These are phyloP conservation scores for Nicotiana tabacum DNA, from an alignment of 257 asterid genomes.

Conservation along the genomic window DNA sequence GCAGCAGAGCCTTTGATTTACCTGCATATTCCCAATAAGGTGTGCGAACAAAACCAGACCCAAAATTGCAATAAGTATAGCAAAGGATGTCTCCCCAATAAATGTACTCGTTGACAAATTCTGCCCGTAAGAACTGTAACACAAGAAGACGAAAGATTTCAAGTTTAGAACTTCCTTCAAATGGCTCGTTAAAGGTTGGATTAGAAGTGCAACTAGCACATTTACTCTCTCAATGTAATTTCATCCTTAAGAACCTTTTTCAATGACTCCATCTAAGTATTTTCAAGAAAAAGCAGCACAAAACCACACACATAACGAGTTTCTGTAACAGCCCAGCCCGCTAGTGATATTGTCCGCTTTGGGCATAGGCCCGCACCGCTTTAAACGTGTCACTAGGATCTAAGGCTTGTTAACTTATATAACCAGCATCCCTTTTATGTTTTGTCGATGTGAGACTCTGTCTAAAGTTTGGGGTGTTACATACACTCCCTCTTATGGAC, in stretches of 20 bases:
- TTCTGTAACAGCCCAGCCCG: too few species aligned
- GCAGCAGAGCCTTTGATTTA: slow-evolving; percentile 5
- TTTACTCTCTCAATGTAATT: background rate
- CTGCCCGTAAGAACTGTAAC: slow-evolving; percentile 80
- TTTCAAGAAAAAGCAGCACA: background rate
- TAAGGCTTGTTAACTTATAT: too few species aligned
- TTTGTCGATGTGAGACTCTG: too few species aligned
- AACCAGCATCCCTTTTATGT: too few species aligned
- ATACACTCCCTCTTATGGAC: too few species aligned
- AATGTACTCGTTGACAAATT: slow-evolving; percentile 81
- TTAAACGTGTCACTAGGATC: too few species aligned
- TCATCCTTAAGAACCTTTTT: background rate
- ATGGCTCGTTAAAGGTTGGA: background rate
- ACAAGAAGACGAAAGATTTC: slow-evolving; percentile 8
- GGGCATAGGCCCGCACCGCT: too few species aligned
- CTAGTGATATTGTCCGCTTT: too few species aligned
- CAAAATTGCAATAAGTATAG: slow-evolving; percentile 82
- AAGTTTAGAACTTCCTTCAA: background rate
- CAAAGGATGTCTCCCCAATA: slow-evolving; percentile 77
- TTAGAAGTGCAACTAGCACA: background rate
- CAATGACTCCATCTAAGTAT: background rate
- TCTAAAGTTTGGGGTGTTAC: too few species aligned
- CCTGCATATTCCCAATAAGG: slow-evolving; percentile 98
- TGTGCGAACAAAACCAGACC: slow-evolving; percentile 89
- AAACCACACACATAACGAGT: background rate